Percentiles rank a stretch among this genome's conserved stretches.
Evolutionary conservation across 73 alveolate genomes (phyloP).

Genomic region (Tetrahymena borealis): DNA sequence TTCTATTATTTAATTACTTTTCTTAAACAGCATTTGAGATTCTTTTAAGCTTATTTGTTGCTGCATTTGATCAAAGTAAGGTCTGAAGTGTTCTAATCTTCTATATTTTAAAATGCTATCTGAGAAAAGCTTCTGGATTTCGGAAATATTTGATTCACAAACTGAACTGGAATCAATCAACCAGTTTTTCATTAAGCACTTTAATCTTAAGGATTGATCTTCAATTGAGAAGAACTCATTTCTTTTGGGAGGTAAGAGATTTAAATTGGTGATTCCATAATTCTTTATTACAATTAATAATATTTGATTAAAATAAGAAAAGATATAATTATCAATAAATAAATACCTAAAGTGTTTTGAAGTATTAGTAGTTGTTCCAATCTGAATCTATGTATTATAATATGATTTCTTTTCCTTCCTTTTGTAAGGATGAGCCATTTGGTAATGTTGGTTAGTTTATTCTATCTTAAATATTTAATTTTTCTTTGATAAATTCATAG

Average conservation of each 20-base stretch:
- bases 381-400: background rate
- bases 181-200: background rate
- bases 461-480: background rate
- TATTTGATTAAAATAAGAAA: background rate
- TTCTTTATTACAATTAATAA: background rate
- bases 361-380: background rate
- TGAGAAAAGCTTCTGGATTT: background rate
- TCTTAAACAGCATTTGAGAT: background rate
- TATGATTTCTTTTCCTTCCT: background rate
- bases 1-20: background rate
- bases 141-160: background rate
- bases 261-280: background rate
- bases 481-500: background rate
- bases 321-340: background rate
- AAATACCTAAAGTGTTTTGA: background rate
- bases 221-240: background rate
- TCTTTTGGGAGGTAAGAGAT: background rate
- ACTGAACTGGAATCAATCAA: background rate
- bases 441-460: background rate
- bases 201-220: background rate
- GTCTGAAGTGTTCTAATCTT: background rate
- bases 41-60: background rate
- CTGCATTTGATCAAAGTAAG: background rate
- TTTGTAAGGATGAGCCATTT: background rate
- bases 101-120: background rate